These are phyloP conservation scores for Ascochyta koolunga DNA, from an alignment of 2,329 filamentous ascomycete species.

Conservation along the genomic window DNA sequence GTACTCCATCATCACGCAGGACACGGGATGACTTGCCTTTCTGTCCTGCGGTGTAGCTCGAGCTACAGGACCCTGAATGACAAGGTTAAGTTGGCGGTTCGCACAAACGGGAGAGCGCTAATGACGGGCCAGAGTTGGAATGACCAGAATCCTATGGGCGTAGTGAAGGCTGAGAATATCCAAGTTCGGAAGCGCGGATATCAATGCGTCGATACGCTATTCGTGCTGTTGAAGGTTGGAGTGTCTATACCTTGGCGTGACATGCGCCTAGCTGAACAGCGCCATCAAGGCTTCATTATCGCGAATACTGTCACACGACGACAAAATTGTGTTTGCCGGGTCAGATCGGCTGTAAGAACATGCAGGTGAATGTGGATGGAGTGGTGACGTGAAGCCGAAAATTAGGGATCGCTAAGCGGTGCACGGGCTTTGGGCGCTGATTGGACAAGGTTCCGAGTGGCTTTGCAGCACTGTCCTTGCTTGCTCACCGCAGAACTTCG, in stretches of 20 bases:
- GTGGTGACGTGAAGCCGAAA: conserved; percentile 15
- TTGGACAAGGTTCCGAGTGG: conserved; percentile 12
- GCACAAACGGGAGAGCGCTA: neutral
- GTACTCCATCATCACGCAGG: conserved; percentile 6
- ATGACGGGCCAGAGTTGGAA: neutral
- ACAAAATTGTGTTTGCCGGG: conserved; percentile 5
- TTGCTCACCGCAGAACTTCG: conserved; percentile 9
- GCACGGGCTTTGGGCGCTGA: conserved; percentile 5
- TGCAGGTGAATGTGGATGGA: conserved; percentile 11
- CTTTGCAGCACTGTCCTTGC: conserved; percentile 5
- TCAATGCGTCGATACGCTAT: neutral
- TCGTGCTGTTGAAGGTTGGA: neutral
- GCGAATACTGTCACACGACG: conserved; percentile 6
- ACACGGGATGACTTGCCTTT: conserved; percentile 17
- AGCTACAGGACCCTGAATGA: conserved; percentile 3
- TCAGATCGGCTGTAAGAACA: conserved; percentile 12
- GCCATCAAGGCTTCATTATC: conserved; percentile 4
- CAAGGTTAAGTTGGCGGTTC: neutral
- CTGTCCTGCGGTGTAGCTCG: conserved; percentile 12
- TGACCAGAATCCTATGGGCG: neutral
- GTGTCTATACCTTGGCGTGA: neutral
- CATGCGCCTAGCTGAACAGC: neutral
- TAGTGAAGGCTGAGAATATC: neutral
- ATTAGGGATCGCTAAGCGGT: conserved; percentile 7
- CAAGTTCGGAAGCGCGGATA: neutral